Conservation (phyloP, 2,329 filamentous ascomycete genomes). For the Fonsecaea pedrosoi region DNA sequence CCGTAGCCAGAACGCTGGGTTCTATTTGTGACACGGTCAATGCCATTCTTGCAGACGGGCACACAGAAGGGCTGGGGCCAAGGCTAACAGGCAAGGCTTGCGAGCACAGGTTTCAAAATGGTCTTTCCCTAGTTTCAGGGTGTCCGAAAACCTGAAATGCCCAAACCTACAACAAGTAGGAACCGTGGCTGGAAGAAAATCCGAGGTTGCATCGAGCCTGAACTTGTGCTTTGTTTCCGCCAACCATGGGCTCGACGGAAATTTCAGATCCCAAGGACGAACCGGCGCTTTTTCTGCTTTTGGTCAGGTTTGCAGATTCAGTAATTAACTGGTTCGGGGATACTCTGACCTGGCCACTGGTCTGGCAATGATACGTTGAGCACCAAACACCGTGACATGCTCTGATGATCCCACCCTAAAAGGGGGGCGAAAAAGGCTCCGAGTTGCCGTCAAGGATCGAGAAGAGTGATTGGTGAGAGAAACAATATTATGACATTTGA, state of each 20-base stretch:
- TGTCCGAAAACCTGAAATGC: slow-evolving; percentile 19
- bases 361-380: slow-evolving; percentile 5
- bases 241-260: slow-evolving; percentile 12
- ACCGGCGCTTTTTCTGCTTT: slow-evolving; percentile 27
- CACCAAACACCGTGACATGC: neutral
- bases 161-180: neutral
- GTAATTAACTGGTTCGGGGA: neutral
- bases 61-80: neutral
- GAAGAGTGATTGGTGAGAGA: slow-evolving; percentile 1
- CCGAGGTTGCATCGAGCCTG: slow-evolving; percentile 25
- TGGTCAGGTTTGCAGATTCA: slow-evolving; percentile 1
- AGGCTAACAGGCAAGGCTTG: neutral
- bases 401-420: neutral
- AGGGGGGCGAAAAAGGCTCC: neutral
- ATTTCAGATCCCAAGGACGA: neutral
- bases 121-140: slow-evolving; percentile 18
- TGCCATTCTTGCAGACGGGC: neutral
- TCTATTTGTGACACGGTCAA: neutral
- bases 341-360: neutral
- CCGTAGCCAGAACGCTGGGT: neutral
- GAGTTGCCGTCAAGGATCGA: neutral
- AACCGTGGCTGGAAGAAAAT: slow-evolving; percentile 15
- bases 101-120: slow-evolving; percentile 3
- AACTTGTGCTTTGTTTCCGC: slow-evolving; percentile 4
- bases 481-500: neutral